Evolutionary conservation across 768 basidiomycete genomes (phyloP), one percentile per base, ranked within the genome.

Genomic region (Clathrus columnatus): DNA sequence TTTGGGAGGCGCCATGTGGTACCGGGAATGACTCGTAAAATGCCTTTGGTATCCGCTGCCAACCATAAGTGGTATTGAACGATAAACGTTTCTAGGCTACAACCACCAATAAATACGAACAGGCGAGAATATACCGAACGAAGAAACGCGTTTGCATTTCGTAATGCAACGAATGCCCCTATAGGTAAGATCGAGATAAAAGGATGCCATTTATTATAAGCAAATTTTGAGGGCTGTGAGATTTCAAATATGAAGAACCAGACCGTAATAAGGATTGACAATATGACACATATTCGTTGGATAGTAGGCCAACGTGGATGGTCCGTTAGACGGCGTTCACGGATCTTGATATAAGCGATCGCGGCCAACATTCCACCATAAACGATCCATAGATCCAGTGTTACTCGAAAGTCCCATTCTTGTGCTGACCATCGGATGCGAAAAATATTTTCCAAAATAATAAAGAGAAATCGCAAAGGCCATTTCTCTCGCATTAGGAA

Each of bases 11-110:
- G 78, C 78, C 84, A 86, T 44, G 66, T 68, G 1, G 80, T 81
- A 14, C 87, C 85, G 0, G 90, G 90, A 44, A 94, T 71, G 49
- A 93, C 77, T 48, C 91, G 69, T 21, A 95, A 75, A 56, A 94
- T 75, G 17, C 87, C 86, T 66, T 87, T 87, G 28, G 85, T 89
- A 62, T 92, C 89, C 3, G 77, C 87, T 0, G 87, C 91, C 29
- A 92, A 74, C 88, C 88, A 92, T 44, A 89, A 70, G 62, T 90
- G 91, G 67, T 84, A 94, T 65, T 95, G 91, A 56, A 94, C 79
- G 64, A 94, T 86, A 67, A 93, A 96, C 0, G 91, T 86, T 69
- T 96, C 92, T 52, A 95, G 76, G 4, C 91, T 93, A 69, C 89
- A 92, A 65, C 74, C 82, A 41, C 92, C 92, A 50, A 94, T 75